phyloP scores from a whole-genome alignment of 768 basidiomycete species.

The Sutorius australiensis region DNA sequence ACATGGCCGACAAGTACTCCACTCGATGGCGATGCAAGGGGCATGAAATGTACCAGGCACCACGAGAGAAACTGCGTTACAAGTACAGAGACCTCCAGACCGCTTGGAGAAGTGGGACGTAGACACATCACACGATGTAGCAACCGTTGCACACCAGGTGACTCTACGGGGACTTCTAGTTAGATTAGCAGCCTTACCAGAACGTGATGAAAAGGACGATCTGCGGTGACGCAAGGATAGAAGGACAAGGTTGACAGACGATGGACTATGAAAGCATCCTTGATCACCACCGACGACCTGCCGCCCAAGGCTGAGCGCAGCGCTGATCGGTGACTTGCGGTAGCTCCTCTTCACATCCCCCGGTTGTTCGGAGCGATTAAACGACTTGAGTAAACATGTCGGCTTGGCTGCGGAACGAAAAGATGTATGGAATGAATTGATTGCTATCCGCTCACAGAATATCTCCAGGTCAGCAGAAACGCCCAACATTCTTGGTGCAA shows the following conservation, averaged over 20 bases:
- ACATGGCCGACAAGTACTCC: not conserved
- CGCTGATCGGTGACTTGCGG: not conserved
- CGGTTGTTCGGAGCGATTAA: not conserved
- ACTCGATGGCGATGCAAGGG: constrained; percentile 13
- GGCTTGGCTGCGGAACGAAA: not conserved
- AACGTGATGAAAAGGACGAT: constrained; percentile 5
- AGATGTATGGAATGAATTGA: constrained; percentile 1
- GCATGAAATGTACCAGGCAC: constrained; percentile 2
- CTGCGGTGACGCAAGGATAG: constrained; percentile 8
- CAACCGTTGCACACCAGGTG: constrained; percentile 4
- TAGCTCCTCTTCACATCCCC: not conserved
- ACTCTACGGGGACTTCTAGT: constrained; percentile 5
- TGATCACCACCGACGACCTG: constrained; percentile 7
- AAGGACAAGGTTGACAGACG: constrained; percentile 14
- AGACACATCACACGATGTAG: constrained; percentile 11
- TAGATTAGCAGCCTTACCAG: constrained; percentile 16
- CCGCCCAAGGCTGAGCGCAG: not conserved
- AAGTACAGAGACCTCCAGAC: constrained; percentile 1
- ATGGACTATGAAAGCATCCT: constrained; percentile 6
- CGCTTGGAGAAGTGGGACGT: constrained; percentile 2
- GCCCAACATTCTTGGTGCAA: constrained; percentile 17
- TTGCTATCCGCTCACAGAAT: constrained; percentile 8
- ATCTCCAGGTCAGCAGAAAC: constrained; percentile 5
- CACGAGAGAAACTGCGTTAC: constrained; percentile 2
- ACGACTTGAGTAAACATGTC: not conserved